Percentiles rank a stretch among this genome's conserved stretches.
Conservation (phyloP, 495 filamentous ascomycete species). For the Xanthoparmelia taractica region DNA sequence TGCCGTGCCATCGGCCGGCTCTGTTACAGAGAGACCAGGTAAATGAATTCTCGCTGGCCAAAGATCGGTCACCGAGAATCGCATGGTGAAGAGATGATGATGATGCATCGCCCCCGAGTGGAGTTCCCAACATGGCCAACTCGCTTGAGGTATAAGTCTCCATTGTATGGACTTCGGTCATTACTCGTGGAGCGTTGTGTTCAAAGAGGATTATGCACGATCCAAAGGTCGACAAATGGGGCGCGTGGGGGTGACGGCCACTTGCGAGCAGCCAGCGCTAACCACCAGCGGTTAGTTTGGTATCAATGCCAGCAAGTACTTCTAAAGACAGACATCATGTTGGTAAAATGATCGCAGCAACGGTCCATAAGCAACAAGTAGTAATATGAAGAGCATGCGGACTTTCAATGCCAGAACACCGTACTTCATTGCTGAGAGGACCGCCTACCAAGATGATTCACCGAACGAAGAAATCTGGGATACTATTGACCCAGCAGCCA, state of each 20-base stretch:
- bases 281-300: not conserved
- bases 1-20: not conserved
- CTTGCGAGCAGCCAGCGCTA: not conserved
- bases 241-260: not conserved
- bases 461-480: not conserved
- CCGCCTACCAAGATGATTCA: not conserved
- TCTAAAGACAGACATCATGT: too few species aligned
- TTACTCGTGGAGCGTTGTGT: not conserved
- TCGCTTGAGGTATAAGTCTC: not conserved
- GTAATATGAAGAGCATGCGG: too few species aligned
- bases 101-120: not conserved
- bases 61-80: constrained; percentile 5
- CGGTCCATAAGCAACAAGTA: too few species aligned
- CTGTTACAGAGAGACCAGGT: not conserved
- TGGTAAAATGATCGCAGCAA: too few species aligned
- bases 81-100: not conserved
- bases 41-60: not conserved
- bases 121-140: not conserved
- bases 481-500: not conserved
- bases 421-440: not conserved
- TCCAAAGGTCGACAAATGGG: not conserved
- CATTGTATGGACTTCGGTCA: not conserved
- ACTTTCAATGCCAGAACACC: not conserved
- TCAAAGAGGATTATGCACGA: not conserved
- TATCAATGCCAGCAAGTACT: too few species aligned